Percentiles rank a stretch among this genome's conserved stretches.
Conservation (phyloP, 345 rosid species). For the Hibiscus trionum region DNA sequence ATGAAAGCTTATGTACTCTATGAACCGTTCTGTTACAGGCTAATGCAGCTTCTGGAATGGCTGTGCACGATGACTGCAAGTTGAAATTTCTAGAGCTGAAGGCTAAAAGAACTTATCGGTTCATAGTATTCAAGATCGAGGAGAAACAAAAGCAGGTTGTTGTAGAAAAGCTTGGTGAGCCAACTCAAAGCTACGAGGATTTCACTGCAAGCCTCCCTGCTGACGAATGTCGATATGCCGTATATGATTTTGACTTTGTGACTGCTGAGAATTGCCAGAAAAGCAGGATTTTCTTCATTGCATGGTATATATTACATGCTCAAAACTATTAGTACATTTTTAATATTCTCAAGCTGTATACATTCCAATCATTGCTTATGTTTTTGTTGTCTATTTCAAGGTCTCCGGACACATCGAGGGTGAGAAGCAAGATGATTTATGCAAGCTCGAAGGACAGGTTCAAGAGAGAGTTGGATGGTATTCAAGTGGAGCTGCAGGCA, state of each 20-base stretch:
- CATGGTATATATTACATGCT: constrained; percentile 29
- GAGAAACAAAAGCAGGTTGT: constrained; percentile 6
- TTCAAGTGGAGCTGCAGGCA: constrained; percentile 61
- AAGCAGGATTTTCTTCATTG: constrained; percentile 60
- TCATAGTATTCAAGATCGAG: constrained; percentile 4
- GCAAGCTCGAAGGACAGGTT: constrained; percentile 67
- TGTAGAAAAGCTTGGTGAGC: constrained; percentile 8
- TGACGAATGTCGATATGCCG: constrained; percentile 57
- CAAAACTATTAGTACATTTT: neutral
- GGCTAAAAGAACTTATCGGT: constrained; percentile 7
- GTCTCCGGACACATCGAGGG: constrained; percentile 52
- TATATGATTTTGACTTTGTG: constrained; percentile 56
- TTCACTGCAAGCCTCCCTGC: constrained; percentile 25
- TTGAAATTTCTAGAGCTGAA: constrained; percentile 2
- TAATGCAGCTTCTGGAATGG: constrained; percentile 8
- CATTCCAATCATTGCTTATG: neutral
- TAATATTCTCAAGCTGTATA: neutral
- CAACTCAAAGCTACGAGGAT: constrained; percentile 3
- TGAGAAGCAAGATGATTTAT: constrained; percentile 68
- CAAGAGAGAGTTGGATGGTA: constrained; percentile 58
- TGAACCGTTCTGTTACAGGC: neutral
- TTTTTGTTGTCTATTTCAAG: constrained; percentile 16
- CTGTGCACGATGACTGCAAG: constrained; percentile 4
- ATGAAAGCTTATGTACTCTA: neutral
- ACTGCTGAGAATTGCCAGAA: constrained; percentile 57